Evolutionary conservation across 1,284 basidiomycete species (phyloP), one percentile per base, ranked within the genome.

Genomic region (Calocybe gambosa): DNA sequence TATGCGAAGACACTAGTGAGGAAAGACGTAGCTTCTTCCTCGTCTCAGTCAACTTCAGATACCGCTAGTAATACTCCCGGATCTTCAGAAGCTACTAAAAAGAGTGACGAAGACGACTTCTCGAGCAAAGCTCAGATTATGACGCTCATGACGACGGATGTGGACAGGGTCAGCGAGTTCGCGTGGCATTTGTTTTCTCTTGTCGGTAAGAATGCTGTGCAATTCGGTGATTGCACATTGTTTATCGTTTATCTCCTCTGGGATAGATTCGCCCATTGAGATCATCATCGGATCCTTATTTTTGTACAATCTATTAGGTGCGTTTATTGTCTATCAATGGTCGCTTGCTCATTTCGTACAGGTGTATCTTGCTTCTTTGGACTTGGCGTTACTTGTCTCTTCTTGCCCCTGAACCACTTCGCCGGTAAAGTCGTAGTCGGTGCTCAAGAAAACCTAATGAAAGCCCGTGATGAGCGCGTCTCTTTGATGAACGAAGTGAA

Each of bases 111-210:
- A 39, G 78, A 80, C 42, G 85, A 85, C 39, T 91, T 95, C 57
- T 88, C 82, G 7, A 91, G 85, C 58, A 95, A 95, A 65, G 85
- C 88, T 7, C 90, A 94, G 66, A 84, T 94, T 56, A 89, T 93
- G 83, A 89, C 82, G 12, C 70, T 87, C 15, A 87, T 88, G 84
- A 91, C 89, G 2, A 89, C 89, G 4, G 93, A 96, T 55, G 89
- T 93, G 28, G 92, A 95, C 62, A 79, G 92, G 50, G 83, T 94
- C 50, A 80, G 83, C 61, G 88, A 93, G 47, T 90, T 93, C 58
- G 71, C 83, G 3, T 90, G 82, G 80, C 88, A 92, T 61, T 57
- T 85, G 48, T 90, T 85, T 58, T 69, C 80, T 1, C 69, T 85
- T 35, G 66, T 85, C 45, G 78, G 78, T 78, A 49, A 40, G 6